Evolutionary conservation across 352 stramenopile species (phyloP).

Genomic region (Blastocystis sp.): DNA sequence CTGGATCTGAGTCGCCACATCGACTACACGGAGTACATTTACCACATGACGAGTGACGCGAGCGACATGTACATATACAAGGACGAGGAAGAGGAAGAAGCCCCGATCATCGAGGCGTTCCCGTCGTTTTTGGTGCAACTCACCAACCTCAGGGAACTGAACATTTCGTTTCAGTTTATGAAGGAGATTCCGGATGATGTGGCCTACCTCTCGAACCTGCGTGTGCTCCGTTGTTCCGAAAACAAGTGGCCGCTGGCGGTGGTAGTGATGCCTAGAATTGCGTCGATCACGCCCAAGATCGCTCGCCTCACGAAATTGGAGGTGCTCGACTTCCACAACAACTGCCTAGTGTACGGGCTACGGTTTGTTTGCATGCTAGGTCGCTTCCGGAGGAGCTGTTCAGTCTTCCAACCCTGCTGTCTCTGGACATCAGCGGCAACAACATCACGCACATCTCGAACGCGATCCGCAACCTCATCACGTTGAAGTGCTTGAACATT

Average conservation of each 20-base stretch:
- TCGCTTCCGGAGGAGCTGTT: slow-evolving; percentile 3
- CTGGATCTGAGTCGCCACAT: slow-evolving; percentile 61
- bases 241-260: slow-evolving; percentile 4
- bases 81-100: slow-evolving; percentile 22
- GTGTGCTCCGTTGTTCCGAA: slow-evolving; percentile 30
- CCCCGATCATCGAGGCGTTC: slow-evolving; percentile 42
- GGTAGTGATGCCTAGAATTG: slow-evolving; percentile 19
- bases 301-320: slow-evolving; percentile 8
- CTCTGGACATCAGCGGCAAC: slow-evolving; percentile 59
- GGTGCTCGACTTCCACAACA: slow-evolving; percentile 55
- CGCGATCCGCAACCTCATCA: neutral
- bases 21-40: slow-evolving; percentile 67
- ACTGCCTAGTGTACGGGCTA: neutral
- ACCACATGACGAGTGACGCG: slow-evolving; percentile 15
- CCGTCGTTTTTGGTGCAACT: neutral
- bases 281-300: neutral
- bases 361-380: neutral
- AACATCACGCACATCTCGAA: neutral
- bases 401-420: neutral
- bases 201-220: slow-evolving; percentile 10
- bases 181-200: slow-evolving; percentile 55
- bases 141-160: neutral
- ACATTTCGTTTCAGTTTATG: slow-evolving; percentile 43
- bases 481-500: slow-evolving; percentile 45
- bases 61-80: neutral